Percentiles rank a stretch among this genome's conserved stretches.
phyloP scores from a whole-genome alignment of 768 basidiomycete genomes.

The Leccinum variicolor region DNA sequence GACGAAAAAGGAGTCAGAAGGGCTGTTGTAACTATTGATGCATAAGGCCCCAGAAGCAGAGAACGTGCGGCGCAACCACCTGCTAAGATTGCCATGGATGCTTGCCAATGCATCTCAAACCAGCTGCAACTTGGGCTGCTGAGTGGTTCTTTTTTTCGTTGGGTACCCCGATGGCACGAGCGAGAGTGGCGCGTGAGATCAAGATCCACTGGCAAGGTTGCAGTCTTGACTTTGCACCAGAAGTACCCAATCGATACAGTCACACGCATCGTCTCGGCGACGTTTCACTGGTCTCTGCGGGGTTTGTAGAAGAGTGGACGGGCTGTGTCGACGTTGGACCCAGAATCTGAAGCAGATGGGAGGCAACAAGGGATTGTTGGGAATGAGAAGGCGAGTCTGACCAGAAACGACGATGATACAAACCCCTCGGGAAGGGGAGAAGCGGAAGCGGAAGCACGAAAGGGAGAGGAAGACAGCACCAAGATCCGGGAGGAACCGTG shows the following conservation, averaged over 20 bases:
- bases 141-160: constrained; percentile 3
- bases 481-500: constrained; percentile 59
- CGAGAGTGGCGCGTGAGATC: too few species aligned
- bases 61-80: too few species aligned
- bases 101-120: constrained; percentile 49
- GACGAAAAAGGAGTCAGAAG: constrained; percentile 20
- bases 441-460: background rate
- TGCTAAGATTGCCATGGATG: constrained; percentile 62
- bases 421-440: background rate
- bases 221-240: too few species aligned
- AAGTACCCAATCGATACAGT: too few species aligned
- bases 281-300: too few species aligned
- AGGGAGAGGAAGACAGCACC: constrained; percentile 34
- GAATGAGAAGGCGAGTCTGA: background rate
- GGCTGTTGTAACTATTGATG: constrained; percentile 1
- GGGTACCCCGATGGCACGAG: too few species aligned
- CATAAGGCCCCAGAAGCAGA: too few species aligned
- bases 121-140: background rate
- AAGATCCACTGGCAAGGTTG: too few species aligned
- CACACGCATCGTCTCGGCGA: too few species aligned
- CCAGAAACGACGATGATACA: background rate
- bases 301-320: too few species aligned
- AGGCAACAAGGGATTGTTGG: too few species aligned
- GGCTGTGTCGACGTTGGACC: too few species aligned
- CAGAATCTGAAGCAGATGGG: background rate